A percentile compares a stretch with the other conserved stretches of the same genome.
Evolutionary conservation across 352 stramenopile species (phyloP).

Genomic region (Pythium periplocum): DNA sequence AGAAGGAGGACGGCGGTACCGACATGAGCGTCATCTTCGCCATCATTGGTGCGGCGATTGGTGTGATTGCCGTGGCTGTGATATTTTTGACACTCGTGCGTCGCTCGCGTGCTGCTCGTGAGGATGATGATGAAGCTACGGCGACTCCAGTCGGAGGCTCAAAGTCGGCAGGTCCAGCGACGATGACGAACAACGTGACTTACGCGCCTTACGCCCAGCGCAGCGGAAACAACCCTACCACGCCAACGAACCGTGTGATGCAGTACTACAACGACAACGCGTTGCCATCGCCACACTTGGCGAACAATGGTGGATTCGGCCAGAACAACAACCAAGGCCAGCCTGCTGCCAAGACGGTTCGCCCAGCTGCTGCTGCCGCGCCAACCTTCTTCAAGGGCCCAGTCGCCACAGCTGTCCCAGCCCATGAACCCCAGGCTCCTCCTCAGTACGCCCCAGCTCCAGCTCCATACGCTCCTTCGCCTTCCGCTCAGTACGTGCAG

Average conservation of each 20-base stretch:
- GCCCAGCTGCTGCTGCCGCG: slow-evolving; percentile 12
- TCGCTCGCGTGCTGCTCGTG: slow-evolving; percentile 45
- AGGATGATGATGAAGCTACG: slow-evolving; percentile 52
- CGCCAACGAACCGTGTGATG: slow-evolving; percentile 18
- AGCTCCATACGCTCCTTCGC: too few species aligned
- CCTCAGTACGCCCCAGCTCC: too few species aligned
- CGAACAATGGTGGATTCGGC: slow-evolving; percentile 7
- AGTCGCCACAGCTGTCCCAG: background rate
- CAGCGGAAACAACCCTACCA: slow-evolving; percentile 12
- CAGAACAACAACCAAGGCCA: slow-evolving; percentile 5
- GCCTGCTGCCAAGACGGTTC: slow-evolving; percentile 13
- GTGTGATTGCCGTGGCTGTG: slow-evolving; percentile 70
- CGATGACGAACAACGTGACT: slow-evolving; percentile 10
- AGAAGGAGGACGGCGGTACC: slow-evolving; percentile 17
- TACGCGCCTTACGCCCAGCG: slow-evolving; percentile 20
- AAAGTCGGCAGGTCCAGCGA: slow-evolving; percentile 12
- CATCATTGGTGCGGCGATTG: slow-evolving; percentile 70
- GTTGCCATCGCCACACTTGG: slow-evolving; percentile 12
- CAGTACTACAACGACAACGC: slow-evolving; percentile 24
- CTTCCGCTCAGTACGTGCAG: too few species aligned
- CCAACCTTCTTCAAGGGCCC: slow-evolving; percentile 18
- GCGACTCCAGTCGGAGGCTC: slow-evolving; percentile 6
- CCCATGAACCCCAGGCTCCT: background rate
- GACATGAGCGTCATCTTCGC: slow-evolving; percentile 75
- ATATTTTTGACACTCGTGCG: slow-evolving; percentile 77